phyloP scores from a whole-genome alignment of 768 basidiomycete genomes.

The Tylopilus subfusipes region DNA sequence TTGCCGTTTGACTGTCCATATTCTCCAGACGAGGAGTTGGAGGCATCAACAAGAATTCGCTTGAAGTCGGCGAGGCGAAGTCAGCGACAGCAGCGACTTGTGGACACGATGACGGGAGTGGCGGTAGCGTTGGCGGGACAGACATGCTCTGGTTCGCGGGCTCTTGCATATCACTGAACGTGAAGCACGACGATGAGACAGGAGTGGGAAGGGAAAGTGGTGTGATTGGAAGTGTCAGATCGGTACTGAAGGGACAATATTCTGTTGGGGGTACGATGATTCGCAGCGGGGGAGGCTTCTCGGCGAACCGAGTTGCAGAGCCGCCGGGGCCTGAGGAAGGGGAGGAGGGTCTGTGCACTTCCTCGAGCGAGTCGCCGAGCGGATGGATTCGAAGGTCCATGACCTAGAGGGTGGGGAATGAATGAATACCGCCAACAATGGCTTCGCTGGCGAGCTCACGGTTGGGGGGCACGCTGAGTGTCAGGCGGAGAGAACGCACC shows the following conservation, averaged over 20 bases:
- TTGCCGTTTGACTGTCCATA: constrained; percentile 6
- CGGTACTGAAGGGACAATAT: constrained; percentile 33
- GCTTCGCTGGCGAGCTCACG: constrained; percentile 3
- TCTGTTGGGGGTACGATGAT: constrained; percentile 33
- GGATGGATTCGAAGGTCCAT: constrained; percentile 13
- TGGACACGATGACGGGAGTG: constrained; percentile 2
- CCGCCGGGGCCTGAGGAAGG: constrained; percentile 1
- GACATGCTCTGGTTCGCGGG: constrained; percentile 2
- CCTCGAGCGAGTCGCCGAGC: constrained; percentile 13
- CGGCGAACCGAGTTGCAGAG: constrained; percentile 11
- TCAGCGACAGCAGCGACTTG: constrained; percentile 8
- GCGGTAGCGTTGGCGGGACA: constrained; percentile 8
- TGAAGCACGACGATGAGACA: constrained; percentile 28
- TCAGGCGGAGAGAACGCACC: too few relatives aligned
- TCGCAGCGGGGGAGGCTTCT: constrained; percentile 24
- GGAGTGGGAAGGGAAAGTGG: constrained; percentile 26
- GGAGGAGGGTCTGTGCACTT: neutral
- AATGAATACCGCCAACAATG: neutral
- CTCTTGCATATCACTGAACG: constrained; percentile 17
- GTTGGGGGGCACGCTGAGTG: neutral
- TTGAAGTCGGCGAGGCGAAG: constrained; percentile 28
- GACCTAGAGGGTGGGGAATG: constrained; percentile 1
- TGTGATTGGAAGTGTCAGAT: constrained; percentile 30
- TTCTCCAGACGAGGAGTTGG: constrained; percentile 18
- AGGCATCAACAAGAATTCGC: constrained; percentile 28